Evolutionary conservation across 192 early-diverging fungal genomes (phyloP).

Genomic region (Backusella psychrophila): DNA sequence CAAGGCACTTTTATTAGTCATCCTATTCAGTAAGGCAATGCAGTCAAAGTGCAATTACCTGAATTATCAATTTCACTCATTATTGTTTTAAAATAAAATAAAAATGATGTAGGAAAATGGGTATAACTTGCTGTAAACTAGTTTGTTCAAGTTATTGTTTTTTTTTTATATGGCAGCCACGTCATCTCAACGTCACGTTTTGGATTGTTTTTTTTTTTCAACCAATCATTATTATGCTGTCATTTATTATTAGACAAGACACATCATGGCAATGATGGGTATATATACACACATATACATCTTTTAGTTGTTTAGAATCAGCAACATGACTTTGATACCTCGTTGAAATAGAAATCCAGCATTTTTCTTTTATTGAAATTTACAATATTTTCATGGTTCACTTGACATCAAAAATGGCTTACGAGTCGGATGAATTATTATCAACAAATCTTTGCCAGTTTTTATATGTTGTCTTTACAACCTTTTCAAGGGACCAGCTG

Average conservation of each 20-base stretch:
- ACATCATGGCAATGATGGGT: too few species aligned
- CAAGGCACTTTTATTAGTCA: background rate
- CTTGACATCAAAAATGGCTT: background rate
- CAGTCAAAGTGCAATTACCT: background rate
- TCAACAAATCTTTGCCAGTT: slow-evolving; percentile 4
- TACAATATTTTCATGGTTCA: background rate
- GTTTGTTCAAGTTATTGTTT: background rate
- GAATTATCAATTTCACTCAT: slow-evolving; percentile 15
- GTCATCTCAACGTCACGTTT: background rate
- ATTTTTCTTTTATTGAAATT: background rate
- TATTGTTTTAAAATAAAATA: background rate
- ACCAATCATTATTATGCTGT: background rate
- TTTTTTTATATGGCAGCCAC: background rate
- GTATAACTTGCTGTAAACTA: background rate
- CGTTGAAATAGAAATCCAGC: background rate
- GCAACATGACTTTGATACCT: background rate
- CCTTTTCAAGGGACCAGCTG: slow-evolving; percentile 48
- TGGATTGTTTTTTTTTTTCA: background rate
- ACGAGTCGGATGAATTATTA: background rate
- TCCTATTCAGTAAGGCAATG: background rate
- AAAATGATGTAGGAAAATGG: background rate
- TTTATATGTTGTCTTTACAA: background rate
- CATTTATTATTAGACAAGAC: too few species aligned
- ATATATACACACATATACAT: background rate
- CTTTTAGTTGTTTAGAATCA: background rate